Evolutionary conservation across 2,329 filamentous ascomycete genomes (phyloP), one percentile per base, ranked within the genome.

Genomic region (Immersiporthe knoxdaviesiana): DNA sequence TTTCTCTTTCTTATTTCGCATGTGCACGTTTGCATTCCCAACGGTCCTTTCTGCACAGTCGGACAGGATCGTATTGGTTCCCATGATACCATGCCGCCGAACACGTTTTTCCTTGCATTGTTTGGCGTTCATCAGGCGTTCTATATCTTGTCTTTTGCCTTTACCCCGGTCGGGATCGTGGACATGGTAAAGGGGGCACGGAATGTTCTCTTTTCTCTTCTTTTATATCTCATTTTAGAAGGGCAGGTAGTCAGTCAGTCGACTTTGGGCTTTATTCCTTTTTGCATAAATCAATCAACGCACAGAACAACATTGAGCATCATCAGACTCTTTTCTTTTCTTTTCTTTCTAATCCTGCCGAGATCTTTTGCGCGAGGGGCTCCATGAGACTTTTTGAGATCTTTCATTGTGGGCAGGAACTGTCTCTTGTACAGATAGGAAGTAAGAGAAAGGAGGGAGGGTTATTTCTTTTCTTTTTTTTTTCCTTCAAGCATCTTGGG

Each of bases 31-130:
- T 60, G 35, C 50, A 52, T 44, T 21, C 16, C n/a, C 35, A 58
- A 27, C 27, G 18, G 47, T 64, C 47, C 56, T 56, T 65, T 24
- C 58, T 63, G 37, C 30, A 54, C 50, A 39, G 37, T 30, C 50
- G 63, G 39, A 35, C 54, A 65, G 41, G 62, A 68, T 50, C 35
- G 65, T 66, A 65, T 65, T 63, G 62, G 27, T 67, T 65, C 61
- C 44, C 56, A 41, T 47, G 68, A 68, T 65, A 68, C 63, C 68
- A 68, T 68, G 62, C 68, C 65, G 62, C 64, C 67, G 66, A 60
- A 54, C 24, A 63, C 41, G 50, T 56, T 39, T 64, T 65, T n/a
- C n/a, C 37, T 14, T 50, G 68, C 68, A 70, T 70, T 35, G 62
- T 68, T 56, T 54, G 68, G 68, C 66, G 68, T 68, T 68, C 59